Evolutionary conservation across 352 stramenopile genomes (phyloP).

Genomic region (Achlya hypogyna): DNA sequence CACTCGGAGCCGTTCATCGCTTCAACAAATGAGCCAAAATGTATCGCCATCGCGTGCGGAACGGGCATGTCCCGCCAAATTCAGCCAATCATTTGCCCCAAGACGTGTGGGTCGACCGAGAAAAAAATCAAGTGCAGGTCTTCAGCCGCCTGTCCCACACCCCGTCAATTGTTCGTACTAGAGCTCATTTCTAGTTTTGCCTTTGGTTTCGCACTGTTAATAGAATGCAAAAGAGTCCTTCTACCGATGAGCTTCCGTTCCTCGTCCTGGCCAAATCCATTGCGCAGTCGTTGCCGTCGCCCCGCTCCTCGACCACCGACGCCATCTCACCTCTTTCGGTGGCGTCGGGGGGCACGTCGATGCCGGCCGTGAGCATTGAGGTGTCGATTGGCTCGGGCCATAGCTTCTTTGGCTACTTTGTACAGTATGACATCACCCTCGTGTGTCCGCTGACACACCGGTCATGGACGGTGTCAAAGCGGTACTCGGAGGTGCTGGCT

Average conservation of each 20-base stretch:
- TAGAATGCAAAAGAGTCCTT: neutral
- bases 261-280: neutral
- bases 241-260: neutral
- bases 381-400: neutral
- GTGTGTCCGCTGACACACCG: neutral
- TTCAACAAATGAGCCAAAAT: too few relatives aligned
- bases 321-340: too few relatives aligned
- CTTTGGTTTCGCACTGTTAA: neutral
- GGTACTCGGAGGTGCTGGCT: neutral
- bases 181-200: neutral
- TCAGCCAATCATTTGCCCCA: neutral
- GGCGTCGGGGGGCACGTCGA: neutral
- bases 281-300: neutral
- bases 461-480: neutral
- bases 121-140: neutral
- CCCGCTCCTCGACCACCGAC: neutral
- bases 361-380: neutral
- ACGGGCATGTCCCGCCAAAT: neutral
- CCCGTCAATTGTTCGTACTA: neutral
- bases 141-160: neutral
- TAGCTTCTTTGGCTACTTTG: neutral
- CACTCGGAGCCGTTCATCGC: too few relatives aligned
- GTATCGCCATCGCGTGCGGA: too few relatives aligned
- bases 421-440: neutral
- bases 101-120: neutral